Evolutionary conservation across 257 asterid genomes (phyloP), one percentile per base, ranked within the genome.

Genomic region (Jacaranda copaia): DNA sequence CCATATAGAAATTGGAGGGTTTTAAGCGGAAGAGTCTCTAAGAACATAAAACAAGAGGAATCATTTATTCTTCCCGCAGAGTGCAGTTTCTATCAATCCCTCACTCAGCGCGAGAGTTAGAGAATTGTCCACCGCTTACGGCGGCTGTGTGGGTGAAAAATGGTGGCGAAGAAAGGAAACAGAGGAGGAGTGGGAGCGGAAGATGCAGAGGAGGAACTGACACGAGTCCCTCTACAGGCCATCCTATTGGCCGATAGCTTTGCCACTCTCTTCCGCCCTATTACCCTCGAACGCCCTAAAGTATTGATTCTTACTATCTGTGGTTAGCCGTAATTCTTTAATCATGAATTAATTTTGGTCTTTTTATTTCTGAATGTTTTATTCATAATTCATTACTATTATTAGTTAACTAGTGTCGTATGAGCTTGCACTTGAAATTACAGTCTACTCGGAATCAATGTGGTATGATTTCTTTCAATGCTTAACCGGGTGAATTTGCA

Each of bases 201-300:
- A 60, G 96, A 90, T 56, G 86, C 89, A 14, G 95, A 76, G 39
- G 99, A 91, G 82, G 98, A 90, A 52, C 87, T 90, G 56, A 56
- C 95, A 14, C 96, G 90, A 18, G 90, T 81, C 0, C 98, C 96
- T 18, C 81, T 95, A 60, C 98, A 93, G 82, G 99, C 99, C 40
- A 86, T 95, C 68, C 82, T 95, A 18, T 84, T 95, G 85, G 99
- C 99, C 14, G 99, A 95, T 81, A 95, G 98, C 84, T 95, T 95
- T 79, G 86, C 98, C 78, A 92, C 97, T 63, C 93, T 88, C 80
- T 95, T 95, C 89, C 97, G 97, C 68, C 99, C 99, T 66, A 93
- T 95, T 64, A 93, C 97, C 12, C 96, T 95, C 56, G 99, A 95
- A 81, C 93, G 97, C 56, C 97, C 99, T 57, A 95, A 95, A 88